phyloP scores from a whole-genome alignment of 306 rosid genomes.

The Vicia villosa region DNA sequence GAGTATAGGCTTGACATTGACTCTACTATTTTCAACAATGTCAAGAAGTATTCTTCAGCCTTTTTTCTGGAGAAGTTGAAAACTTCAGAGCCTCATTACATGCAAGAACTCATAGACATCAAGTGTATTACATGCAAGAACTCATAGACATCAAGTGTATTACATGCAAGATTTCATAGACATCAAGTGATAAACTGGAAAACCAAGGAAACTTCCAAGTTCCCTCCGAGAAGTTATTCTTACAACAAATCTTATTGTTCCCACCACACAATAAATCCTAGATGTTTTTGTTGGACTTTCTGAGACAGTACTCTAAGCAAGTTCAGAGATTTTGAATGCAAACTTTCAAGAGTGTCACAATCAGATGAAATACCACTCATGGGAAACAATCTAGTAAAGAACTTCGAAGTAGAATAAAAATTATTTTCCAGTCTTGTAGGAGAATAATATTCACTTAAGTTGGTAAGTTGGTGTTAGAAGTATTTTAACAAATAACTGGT shows the following conservation, averaged over 20 bases:
- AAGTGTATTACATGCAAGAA: slow-evolving; percentile 76
- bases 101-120: slow-evolving; percentile 70
- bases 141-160: slow-evolving; percentile 86
- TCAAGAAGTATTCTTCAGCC: slow-evolving; percentile 82
- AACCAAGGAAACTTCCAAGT: slow-evolving; percentile 75
- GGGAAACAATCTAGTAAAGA: no score
- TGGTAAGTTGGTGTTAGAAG: no score
- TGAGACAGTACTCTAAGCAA: neutral
- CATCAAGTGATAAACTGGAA: slow-evolving; percentile 66
- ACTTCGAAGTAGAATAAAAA: no score
- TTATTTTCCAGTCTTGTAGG: no score
- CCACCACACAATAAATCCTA: slow-evolving; percentile 82
- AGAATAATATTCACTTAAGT: no score
- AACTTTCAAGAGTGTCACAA: no score
- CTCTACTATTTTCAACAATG: slow-evolving; percentile 77
- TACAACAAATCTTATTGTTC: slow-evolving; percentile 80
- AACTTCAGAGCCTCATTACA: slow-evolving; percentile 74
- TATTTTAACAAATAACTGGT: no score
- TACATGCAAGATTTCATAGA: slow-evolving; percentile 86
- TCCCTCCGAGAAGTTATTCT: slow-evolving; percentile 84
- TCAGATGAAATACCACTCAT: no score
- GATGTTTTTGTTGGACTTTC: slow-evolving; percentile 54
- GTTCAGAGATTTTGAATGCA: no score
- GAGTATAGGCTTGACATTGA: slow-evolving; percentile 80
- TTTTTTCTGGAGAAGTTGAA: slow-evolving; percentile 79